Evolutionary conservation across 169 alveolate species (phyloP).

Genomic region (Ichthyophthirius multifiliis): DNA sequence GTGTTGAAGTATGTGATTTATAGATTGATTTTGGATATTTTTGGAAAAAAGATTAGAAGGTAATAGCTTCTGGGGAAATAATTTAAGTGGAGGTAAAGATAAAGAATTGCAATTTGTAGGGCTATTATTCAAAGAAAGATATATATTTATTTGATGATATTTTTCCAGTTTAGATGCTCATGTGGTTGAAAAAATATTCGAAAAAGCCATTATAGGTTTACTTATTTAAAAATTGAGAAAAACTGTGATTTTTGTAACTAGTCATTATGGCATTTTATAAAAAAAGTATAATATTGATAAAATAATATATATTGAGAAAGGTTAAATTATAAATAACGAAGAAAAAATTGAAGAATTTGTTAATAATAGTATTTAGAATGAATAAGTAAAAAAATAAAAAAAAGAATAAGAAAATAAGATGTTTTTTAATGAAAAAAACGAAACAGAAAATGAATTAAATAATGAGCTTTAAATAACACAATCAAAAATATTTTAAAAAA

Average conservation of each 20-base stretch:
- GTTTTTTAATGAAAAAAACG: background rate
- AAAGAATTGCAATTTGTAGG: conserved; percentile 50
- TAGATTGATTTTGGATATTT: conserved; percentile 43
- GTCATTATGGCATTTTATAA: conserved; percentile 18
- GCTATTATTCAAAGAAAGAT: conserved; percentile 45
- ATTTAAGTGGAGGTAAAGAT: conserved; percentile 57
- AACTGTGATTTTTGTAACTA: conserved; percentile 23
- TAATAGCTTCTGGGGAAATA: conserved; percentile 53
- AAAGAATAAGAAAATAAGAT: background rate
- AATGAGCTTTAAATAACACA: background rate
- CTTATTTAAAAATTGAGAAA: conserved; percentile 24
- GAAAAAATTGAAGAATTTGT: conserved; percentile 2
- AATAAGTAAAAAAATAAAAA: too few relatives aligned
- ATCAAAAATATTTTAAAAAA: background rate
- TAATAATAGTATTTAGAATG: too few relatives aligned
- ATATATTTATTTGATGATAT: conserved; percentile 56
- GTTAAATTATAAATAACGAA: background rate
- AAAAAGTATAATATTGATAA: background rate
- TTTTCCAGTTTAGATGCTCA: conserved; percentile 48
- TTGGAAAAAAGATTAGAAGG: conserved; percentile 39
- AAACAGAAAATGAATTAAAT: background rate
- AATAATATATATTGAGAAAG: conserved; percentile 19
- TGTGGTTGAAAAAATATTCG: conserved; percentile 36
- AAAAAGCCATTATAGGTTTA: conserved; percentile 34
- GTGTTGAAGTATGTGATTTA: conserved; percentile 39